phyloP scores from a whole-genome alignment of 768 basidiomycete species.

The Kwoniella dejecticola region DNA sequence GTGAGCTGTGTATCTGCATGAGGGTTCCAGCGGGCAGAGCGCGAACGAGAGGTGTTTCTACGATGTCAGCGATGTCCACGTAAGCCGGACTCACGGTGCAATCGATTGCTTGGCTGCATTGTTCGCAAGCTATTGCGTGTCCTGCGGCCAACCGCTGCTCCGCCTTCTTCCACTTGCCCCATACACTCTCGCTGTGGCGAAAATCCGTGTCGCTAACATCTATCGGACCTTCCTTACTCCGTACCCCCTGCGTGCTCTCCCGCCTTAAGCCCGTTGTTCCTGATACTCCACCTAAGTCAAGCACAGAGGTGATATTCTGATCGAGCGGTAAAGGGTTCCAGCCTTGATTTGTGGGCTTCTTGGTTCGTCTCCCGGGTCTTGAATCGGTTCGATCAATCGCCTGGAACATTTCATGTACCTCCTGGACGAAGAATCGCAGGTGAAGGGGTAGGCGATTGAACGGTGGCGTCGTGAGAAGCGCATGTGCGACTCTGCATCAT shows the following conservation, averaged over 20 bases:
- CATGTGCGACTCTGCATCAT: conserved; percentile 60
- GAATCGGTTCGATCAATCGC: conserved; percentile 19
- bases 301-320: conserved; percentile 17
- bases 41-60: conserved; percentile 50
- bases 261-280: conserved; percentile 34
- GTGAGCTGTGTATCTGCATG: conserved; percentile 38
- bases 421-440: conserved; percentile 71
- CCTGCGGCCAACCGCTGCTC: conserved; percentile 15
- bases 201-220: conserved; percentile 50
- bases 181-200: conserved; percentile 24
- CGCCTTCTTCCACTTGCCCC: conserved; percentile 39
- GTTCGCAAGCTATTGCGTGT: conserved; percentile 11
- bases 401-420: conserved; percentile 65
- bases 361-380: background rate
- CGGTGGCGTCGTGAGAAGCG: conserved; percentile 68
- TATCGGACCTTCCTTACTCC: conserved; percentile 38
- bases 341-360: conserved; percentile 3
- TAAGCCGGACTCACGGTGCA: background rate
- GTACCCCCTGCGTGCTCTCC: conserved; percentile 31
- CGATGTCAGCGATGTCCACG: background rate
- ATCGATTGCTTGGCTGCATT: background rate
- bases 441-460: conserved; percentile 74
- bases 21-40: conserved; percentile 34
- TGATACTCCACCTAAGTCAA: conserved; percentile 50
- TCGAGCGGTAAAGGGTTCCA: conserved; percentile 24